Evolutionary conservation across 495 filamentous ascomycete species (phyloP).

Genomic region (Astrocystis sublimbata): DNA sequence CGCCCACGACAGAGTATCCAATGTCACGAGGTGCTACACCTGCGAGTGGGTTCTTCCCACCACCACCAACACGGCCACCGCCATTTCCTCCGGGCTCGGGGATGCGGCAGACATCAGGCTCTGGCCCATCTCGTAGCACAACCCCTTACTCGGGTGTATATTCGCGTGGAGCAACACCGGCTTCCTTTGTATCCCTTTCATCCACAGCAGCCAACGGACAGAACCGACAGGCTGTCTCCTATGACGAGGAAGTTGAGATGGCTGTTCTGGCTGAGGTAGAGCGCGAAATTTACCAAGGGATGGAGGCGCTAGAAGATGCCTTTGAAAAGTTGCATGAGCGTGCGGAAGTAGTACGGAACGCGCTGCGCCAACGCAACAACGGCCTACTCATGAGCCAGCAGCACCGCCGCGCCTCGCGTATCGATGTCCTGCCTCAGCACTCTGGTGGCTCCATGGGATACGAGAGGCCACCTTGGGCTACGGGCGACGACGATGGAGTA

Average conservation of each 20-base stretch:
- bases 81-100: constrained; percentile 31
- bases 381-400: constrained; percentile 78
- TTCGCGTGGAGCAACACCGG: constrained; percentile 36
- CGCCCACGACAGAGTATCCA: constrained; percentile 40
- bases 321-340: constrained; percentile 88
- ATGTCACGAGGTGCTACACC: constrained; percentile 58
- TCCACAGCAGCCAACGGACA: constrained; percentile 40
- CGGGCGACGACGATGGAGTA: constrained; percentile 44
- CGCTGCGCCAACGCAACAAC: constrained; percentile 75
- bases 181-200: constrained; percentile 48
- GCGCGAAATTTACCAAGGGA: constrained; percentile 86
- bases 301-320: constrained; percentile 93
- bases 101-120: constrained; percentile 27
- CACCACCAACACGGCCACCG: constrained; percentile 32
- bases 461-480: constrained; percentile 46
- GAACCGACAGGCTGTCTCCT: constrained; percentile 59
- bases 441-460: constrained; percentile 35
- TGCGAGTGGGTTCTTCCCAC: constrained; percentile 46
- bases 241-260: constrained; percentile 95
- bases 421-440: constrained; percentile 47
- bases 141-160: constrained; percentile 37
- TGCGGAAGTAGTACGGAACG: constrained; percentile 77
- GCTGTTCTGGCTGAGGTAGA: constrained; percentile 86
- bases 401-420: constrained; percentile 58
- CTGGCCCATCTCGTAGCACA: constrained; percentile 39